A percentile compares a stretch with the other conserved stretches of the same genome.
Conservation (phyloP, 257 asterid species). For the Fraxinus excelsior region DNA sequence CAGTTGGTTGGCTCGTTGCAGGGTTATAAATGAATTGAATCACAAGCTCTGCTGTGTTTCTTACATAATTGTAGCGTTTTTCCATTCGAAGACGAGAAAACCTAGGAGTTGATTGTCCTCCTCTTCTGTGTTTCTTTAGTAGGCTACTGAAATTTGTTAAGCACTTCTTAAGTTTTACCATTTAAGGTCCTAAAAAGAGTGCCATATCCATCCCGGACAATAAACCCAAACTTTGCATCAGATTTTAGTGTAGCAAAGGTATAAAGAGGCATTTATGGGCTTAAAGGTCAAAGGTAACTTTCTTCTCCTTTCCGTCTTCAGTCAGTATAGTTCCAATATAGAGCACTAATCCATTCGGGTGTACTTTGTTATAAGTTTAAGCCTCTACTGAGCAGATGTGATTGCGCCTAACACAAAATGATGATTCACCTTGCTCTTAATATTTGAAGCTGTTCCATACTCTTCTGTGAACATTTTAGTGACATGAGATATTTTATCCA, state of each 20-base stretch:
- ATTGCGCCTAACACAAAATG: slow-evolving; percentile 64
- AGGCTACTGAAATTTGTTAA: slow-evolving; percentile 59
- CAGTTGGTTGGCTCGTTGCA: no score
- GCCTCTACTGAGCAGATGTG: slow-evolving; percentile 66
- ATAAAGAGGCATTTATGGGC: slow-evolving; percentile 58
- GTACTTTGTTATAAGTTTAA: slow-evolving; percentile 53
- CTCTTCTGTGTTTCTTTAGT: slow-evolving; percentile 62
- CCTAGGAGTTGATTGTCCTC: slow-evolving; percentile 61
- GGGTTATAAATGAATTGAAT: no score
- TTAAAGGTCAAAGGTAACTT: slow-evolving; percentile 57
- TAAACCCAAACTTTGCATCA: slow-evolving; percentile 57
- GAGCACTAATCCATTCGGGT: slow-evolving; percentile 59
- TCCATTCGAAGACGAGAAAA: slow-evolving; percentile 43
- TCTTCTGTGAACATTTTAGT: no score
- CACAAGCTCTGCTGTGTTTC: no score
- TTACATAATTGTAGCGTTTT: no score
- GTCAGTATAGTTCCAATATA: slow-evolving; percentile 61
- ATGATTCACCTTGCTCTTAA: slow-evolving; percentile 63
- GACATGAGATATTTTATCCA: slow-evolving; percentile 54
- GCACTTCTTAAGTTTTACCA: slow-evolving; percentile 62
- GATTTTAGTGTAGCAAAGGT: slow-evolving; percentile 62
- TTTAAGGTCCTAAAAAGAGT: slow-evolving; percentile 58
- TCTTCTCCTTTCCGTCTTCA: slow-evolving; percentile 60
- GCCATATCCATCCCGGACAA: slow-evolving; percentile 63
- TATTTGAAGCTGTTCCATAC: slow-evolving; percentile 61